Evolutionary conservation across 495 filamentous ascomycete species (phyloP).

Genomic region (Symbiotaphrina buchneri): DNA sequence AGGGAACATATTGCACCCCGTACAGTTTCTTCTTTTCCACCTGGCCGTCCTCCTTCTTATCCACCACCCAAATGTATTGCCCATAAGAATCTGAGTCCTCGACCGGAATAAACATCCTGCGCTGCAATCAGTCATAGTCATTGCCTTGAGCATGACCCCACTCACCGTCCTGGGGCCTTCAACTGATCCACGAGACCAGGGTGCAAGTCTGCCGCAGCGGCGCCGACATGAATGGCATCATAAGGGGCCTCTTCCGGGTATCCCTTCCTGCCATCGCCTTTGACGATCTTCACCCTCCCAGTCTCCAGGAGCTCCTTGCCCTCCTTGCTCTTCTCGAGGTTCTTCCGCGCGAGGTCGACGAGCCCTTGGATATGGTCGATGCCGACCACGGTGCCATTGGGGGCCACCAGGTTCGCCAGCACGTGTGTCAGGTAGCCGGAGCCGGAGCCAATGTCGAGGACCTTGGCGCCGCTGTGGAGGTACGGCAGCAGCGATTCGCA

Average conservation of each 20-base stretch:
- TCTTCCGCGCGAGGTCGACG: constrained; percentile 44
- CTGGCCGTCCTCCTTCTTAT: constrained; percentile 61
- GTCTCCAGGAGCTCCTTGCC: constrained; percentile 35
- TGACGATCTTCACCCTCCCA: constrained; percentile 47
- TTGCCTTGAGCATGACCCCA: constrained; percentile 1
- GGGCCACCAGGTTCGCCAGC: constrained; percentile 54
- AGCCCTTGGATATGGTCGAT: constrained; percentile 75
- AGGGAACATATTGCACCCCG: constrained; percentile 79
- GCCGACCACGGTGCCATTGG: constrained; percentile 44
- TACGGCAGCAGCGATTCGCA: constrained; percentile 26
- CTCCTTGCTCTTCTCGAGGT: constrained; percentile 50
- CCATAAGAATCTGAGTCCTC: constrained; percentile 20
- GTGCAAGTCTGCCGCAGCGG: constrained; percentile 59
- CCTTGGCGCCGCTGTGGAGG: constrained; percentile 23
- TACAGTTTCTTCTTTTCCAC: constrained; percentile 54
- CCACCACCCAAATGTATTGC: constrained; percentile 79
- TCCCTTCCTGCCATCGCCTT: constrained; percentile 64
- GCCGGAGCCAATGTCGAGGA: constrained; percentile 80
- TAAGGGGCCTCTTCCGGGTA: constrained; percentile 37
- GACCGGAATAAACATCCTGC: constrained; percentile 67
- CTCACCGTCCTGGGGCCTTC: constrained; percentile 38
- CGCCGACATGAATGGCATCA: constrained; percentile 93
- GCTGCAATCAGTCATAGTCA: neutral
- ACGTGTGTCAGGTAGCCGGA: constrained; percentile 86
- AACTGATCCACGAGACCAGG: constrained; percentile 54